A percentile compares a stretch with the other conserved stretches of the same genome.
These are phyloP conservation scores for Gymnopilus junonius DNA, from an alignment of 768 basidiomycete genomes.

Conservation along the genomic window DNA sequence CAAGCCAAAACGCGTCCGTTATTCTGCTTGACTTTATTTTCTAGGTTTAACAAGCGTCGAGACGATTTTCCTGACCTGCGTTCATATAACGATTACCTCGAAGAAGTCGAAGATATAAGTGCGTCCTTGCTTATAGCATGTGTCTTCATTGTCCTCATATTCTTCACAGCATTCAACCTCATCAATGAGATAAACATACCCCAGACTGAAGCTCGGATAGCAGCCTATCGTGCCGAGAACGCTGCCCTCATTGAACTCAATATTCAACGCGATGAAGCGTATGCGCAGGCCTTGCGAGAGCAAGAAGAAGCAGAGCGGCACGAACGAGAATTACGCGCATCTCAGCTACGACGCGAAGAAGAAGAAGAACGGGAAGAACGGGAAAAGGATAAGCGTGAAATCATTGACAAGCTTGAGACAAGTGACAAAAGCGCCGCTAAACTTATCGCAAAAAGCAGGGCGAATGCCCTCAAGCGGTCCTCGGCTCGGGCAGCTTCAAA, in stretches of 20 bases:
- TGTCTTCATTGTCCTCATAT: conserved; percentile 2
- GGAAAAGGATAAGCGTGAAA: conserved; percentile 70
- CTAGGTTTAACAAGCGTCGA: conserved; percentile 90
- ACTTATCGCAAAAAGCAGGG: conserved; percentile 70
- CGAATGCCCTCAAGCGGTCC: conserved; percentile 64
- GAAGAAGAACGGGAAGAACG: conserved; percentile 79
- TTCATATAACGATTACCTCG: conserved; percentile 93
- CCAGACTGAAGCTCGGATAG: conserved; percentile 84
- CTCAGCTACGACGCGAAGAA: conserved; percentile 66
- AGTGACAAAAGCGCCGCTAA: conserved; percentile 73
- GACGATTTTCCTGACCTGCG: conserved; percentile 86
- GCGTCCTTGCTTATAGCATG: conserved; percentile 14
- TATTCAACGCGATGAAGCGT: conserved; percentile 78
- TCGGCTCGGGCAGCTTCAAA: conserved; percentile 57
- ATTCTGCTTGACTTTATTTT: neutral
- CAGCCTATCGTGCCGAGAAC: conserved; percentile 79
- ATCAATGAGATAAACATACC: conserved; percentile 85
- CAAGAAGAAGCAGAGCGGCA: conserved; percentile 81
- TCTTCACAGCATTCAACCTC: conserved; percentile 87
- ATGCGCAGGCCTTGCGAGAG: conserved; percentile 70
- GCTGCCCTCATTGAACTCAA: conserved; percentile 85
- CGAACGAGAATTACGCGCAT: conserved; percentile 71
- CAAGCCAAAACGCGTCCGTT: neutral
- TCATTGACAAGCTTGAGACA: conserved; percentile 83
- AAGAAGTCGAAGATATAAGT: conserved; percentile 92